Evolutionary conservation across 2,329 filamentous ascomycete genomes (phyloP).

Genomic region (Calonectria pauciramosa): DNA sequence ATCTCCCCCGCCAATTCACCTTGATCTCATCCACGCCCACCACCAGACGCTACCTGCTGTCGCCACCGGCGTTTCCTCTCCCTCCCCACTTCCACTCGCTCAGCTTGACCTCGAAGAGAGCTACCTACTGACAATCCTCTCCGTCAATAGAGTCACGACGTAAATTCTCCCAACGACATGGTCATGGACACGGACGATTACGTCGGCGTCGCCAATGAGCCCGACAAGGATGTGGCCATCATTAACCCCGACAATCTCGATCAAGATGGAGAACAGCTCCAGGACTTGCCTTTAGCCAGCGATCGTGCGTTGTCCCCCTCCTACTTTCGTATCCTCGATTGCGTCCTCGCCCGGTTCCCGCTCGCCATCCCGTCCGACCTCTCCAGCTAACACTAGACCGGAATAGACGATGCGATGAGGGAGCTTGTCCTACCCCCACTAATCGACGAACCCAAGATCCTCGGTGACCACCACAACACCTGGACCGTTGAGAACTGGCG

Average conservation of each 20-base stretch:
- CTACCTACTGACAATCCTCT: constrained; percentile 43
- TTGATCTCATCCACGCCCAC: constrained; percentile 21
- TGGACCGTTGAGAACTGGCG: constrained; percentile 93
- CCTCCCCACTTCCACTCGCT: constrained; percentile 33
- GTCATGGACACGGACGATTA: constrained; percentile 69
- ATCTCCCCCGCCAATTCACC: constrained; percentile 31
- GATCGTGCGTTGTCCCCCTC: constrained; percentile 61
- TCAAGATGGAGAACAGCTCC: constrained; percentile 61
- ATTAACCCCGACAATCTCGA: constrained; percentile 68
- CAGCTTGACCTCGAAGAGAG: constrained; percentile 35
- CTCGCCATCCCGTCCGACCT: constrained; percentile 8
- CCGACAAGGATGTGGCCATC: constrained; percentile 68
- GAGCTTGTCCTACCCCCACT: constrained; percentile 81
- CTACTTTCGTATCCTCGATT: constrained; percentile 11
- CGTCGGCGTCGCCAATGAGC: constrained; percentile 62
- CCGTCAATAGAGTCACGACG: constrained; percentile 62
- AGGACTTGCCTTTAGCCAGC: constrained; percentile 64
- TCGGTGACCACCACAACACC: constrained; percentile 82
- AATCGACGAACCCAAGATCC: constrained; percentile 81
- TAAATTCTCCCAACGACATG: constrained; percentile 70
- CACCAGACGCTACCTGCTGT: constrained; percentile 21
- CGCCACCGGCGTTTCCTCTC: constrained; percentile 30
- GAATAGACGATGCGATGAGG: constrained; percentile 85
- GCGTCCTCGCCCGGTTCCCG: not conserved
- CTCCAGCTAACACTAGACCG: constrained; percentile 37